These are phyloP conservation scores for Gossypium herbaceum DNA, from an alignment of 345 rosid genomes.

Conservation along the genomic window DNA sequence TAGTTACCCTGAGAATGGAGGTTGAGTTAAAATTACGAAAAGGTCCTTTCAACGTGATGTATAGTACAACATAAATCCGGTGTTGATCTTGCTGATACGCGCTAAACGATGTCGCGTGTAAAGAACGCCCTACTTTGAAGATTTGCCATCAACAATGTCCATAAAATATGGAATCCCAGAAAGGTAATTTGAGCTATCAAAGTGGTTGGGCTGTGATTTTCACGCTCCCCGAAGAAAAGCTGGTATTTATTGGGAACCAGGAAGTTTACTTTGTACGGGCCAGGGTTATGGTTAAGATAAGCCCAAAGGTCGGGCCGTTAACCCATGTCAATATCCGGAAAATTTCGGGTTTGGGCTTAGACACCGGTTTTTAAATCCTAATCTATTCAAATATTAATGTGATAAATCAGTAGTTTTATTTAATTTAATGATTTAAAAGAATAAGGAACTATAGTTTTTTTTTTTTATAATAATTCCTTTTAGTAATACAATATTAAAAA, in stretches of 20 bases:
- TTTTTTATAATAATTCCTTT: too few species aligned
- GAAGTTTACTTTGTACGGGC: not conserved
- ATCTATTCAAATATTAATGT: too few species aligned
- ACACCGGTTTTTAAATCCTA: not conserved
- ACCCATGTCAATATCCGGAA: not conserved
- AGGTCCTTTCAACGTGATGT: not conserved
- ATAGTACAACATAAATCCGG: not conserved
- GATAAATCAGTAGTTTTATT: too few species aligned
- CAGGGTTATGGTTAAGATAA: not conserved
- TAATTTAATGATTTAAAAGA: too few species aligned
- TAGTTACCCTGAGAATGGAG: constrained; percentile 1
- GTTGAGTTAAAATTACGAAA: constrained; percentile 10
- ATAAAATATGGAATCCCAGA: not conserved
- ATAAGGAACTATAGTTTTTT: too few species aligned
- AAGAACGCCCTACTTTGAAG: not conserved
- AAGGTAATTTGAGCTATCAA: not conserved
- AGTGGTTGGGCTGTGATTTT: not conserved
- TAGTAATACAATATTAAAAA: too few species aligned
- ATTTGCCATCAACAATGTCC: not conserved
- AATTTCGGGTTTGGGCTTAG: not conserved
- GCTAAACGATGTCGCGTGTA: constrained; percentile 2
- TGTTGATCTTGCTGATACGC: constrained; percentile 20
- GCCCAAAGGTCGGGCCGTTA: not conserved
- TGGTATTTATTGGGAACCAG: not conserved
- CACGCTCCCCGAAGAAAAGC: not conserved